Base-by-base conservation (phyloP, 495 filamentous ascomycete species). In the Parathielavia hyrcaniae region DNA sequence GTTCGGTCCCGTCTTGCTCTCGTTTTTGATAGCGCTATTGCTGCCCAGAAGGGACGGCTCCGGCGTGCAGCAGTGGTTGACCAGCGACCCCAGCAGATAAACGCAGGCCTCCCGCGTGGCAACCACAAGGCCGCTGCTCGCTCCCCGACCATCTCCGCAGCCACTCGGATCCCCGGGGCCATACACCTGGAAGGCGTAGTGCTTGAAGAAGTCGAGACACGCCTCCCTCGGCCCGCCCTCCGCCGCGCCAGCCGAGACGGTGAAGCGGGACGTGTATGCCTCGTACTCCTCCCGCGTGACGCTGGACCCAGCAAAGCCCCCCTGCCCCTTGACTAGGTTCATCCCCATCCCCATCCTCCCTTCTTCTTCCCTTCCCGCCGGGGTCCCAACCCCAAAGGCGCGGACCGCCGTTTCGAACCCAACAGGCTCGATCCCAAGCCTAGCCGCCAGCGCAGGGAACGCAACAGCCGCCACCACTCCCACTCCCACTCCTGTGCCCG, bases 61-160 rank as follows among this genome's bases (percentile, higher is more conserved):
- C 1, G 56, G 61, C 12, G 58, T 61, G 61, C 69, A 71, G 64
- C 67, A 63, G 62, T 71, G 69, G 61, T 71, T 71, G 52, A 71
- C 56, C 13, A 71, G 62, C 20, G 63, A 65, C 12, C 58, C 64
- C 34, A 71, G 64, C 10, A 71, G 61, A 57, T 70, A 71, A 39
- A 71, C 34, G 36, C 52, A 59, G 0, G 67, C 69, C 22, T 61
- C 51, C n/a, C 46, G 19, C 6, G 57, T 50, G 16, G 41, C 26
- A 2, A 34, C 23, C 3, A 20, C 47, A 0, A 36, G 12, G 1
- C 23, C 26, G 2, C 46, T 7, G 5, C 46, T 34, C 32, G 14
- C 46, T 16, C 26, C 11, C 8, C 40, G 12, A 17, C 40, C 40
- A 8, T 16, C 40, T 16, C 14, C 5, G 7, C 46, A n/a, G 46